Base-by-base conservation (phyloP, 2,329 filamentous ascomycete species). In the Saccharata proteae region DNA sequence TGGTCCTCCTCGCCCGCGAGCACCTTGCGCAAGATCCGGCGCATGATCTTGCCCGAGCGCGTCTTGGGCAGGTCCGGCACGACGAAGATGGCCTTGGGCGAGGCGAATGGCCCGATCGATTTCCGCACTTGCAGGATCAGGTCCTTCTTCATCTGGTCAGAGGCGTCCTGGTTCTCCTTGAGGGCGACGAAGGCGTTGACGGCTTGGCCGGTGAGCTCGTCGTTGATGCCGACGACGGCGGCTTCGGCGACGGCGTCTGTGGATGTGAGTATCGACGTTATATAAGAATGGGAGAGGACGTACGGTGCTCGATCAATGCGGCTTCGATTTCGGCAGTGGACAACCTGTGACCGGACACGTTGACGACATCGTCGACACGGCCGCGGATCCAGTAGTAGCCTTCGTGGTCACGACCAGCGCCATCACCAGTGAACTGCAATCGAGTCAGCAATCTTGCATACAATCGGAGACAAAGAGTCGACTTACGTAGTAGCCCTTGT, bases 341-440 rank as follows among this genome's bases (percentile, higher is more conserved):
- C 40, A 98, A 70, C 56, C 90, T 80, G 61, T 98, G 90, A 16
- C 90, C 90, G 46, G 81, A 90, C 40, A 98, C 90, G 59, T 98
- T 98, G 57, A 98, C 88, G 25, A 98, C 90, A 49, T 98, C 90
- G 53, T 98, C 90, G 32, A 98, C 90, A 58, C 90, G 85, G 43
- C 90, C 90, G 40, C 90, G 83, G 56, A 98, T 98, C 90, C 90
- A 98, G 74, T 96, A 98, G 69, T 94, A 98, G 35, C 90, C 90
- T 49, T 98, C 90, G 60, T 93, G 81, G 56, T 98, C 90, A 52
- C 90, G 82, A 38, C 82, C 90, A 34, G 90, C 90, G 52, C 90
- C 90, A 53, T 98, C 90, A 36, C 83, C 83, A 11, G 83, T 90
- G 64, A 90, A 92, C 77, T 83, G 43, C 18, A 8, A 4, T 18